These are phyloP conservation scores for Saksenaea oblongispora DNA, from an alignment of 371 early-diverging fungal species.

Conservation along the genomic window DNA sequence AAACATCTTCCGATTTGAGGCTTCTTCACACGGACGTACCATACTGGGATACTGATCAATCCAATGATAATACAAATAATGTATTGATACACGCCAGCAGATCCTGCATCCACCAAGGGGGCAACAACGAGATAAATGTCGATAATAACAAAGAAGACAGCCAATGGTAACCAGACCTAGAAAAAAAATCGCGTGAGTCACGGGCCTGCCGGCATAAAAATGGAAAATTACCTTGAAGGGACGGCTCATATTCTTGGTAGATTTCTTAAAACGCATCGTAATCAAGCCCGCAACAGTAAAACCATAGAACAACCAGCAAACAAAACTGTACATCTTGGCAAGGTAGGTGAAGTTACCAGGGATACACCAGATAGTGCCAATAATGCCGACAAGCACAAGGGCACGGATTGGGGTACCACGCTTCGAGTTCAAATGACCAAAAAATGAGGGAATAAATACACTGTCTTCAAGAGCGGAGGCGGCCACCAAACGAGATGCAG, in stretches of 20 bases:
- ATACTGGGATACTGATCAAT: slow-evolving; percentile 35
- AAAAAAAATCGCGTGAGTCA: neutral
- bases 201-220: too few species aligned
- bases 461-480: slow-evolving; percentile 48
- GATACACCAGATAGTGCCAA: slow-evolving; percentile 42
- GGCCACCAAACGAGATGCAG: slow-evolving; percentile 38
- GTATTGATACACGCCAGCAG: slow-evolving; percentile 35
- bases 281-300: slow-evolving; percentile 34
- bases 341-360: slow-evolving; percentile 55
- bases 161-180: slow-evolving; percentile 33
- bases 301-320: slow-evolving; percentile 62
- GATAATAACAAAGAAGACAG: slow-evolving; percentile 34
- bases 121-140: slow-evolving; percentile 39
- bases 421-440: slow-evolving; percentile 37
- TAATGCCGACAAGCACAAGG: slow-evolving; percentile 42
- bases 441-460: slow-evolving; percentile 43
- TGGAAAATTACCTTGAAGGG: slow-evolving; percentile 28
- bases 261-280: slow-evolving; percentile 34
- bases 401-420: slow-evolving; percentile 46
- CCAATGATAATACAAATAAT: slow-evolving; percentile 38
- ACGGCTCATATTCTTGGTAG: slow-evolving; percentile 25
- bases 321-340: slow-evolving; percentile 61
- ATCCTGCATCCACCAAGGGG: slow-evolving; percentile 42
- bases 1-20: slow-evolving; percentile 30
- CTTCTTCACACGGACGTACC: slow-evolving; percentile 39